Percentiles rank a stretch among this genome's conserved stretches.
Conservation (phyloP, 768 basidiomycete species). For the Naematelia encephala region DNA sequence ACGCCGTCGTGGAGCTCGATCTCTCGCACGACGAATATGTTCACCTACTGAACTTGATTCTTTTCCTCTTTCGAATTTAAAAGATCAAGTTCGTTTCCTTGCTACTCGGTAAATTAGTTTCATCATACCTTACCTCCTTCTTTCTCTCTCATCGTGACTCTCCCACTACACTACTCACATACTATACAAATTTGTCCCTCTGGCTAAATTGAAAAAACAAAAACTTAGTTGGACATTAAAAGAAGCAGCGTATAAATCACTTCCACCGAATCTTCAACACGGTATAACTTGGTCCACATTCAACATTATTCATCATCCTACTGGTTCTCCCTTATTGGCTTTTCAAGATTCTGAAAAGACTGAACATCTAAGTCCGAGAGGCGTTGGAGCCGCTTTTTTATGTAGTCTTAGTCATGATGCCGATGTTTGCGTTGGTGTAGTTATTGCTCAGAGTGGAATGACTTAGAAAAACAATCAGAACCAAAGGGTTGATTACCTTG, state of each 20-base stretch:
- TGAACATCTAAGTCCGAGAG: neutral
- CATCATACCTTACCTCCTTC: neutral
- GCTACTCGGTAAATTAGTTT: neutral
- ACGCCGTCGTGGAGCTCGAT: slow-evolving; percentile 15
- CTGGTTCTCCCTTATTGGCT: neutral
- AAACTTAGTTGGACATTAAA: slow-evolving; percentile 39
- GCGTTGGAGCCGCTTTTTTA: neutral
- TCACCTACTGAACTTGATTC: slow-evolving; percentile 18
- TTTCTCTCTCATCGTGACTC: neutral
- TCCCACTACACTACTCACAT: neutral
- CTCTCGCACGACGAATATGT: slow-evolving; percentile 38
- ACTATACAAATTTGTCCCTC: too few species aligned
- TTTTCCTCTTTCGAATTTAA: neutral
- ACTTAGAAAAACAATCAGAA: neutral
- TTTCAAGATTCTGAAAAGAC: neutral
- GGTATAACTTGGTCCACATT: slow-evolving; percentile 19
- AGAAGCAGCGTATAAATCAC: slow-evolving; percentile 45
- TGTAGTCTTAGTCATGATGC: slow-evolving; percentile 36
- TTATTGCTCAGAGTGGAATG: slow-evolving; percentile 28
- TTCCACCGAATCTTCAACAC: slow-evolving; percentile 14
- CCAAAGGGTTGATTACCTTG: too few species aligned
- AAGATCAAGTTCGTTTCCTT: slow-evolving; percentile 11
- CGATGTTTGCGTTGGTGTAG: slow-evolving; percentile 38
- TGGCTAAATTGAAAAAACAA: too few species aligned
- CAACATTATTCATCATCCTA: slow-evolving; percentile 12